These are phyloP conservation scores for Colletotrichum truncatum DNA, from an alignment of 2,329 filamentous ascomycete genomes.

Conservation along the genomic window DNA sequence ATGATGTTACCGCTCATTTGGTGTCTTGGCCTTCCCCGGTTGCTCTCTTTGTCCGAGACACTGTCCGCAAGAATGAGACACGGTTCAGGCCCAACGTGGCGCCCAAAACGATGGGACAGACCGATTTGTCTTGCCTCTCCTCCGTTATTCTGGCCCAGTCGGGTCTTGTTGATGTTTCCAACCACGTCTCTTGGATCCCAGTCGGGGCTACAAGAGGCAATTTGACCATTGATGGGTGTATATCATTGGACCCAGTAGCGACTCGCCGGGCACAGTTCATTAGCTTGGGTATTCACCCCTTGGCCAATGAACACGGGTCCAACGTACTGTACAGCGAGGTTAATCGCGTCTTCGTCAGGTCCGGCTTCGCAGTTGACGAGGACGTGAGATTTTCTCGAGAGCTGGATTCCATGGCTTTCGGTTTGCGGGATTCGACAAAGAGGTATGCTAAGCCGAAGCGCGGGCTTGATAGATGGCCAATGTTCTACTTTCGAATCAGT, in stretches of 20 bases:
- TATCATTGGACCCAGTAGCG: conserved; percentile 76
- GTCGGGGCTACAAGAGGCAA: conserved; percentile 72
- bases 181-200: conserved; percentile 71
- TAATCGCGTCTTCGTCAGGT: conserved; percentile 80
- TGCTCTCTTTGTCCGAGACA: conserved; percentile 67
- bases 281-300: conserved; percentile 76
- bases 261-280: conserved; percentile 83
- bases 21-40: conserved; percentile 72
- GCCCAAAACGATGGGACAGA: not conserved
- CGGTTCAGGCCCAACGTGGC: conserved; percentile 41
- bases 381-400: conserved; percentile 44
- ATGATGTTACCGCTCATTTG: conserved; percentile 69
- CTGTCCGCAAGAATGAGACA: conserved; percentile 44
- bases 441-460: conserved; percentile 66
- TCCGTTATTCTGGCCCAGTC: conserved; percentile 71
- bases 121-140: not conserved
- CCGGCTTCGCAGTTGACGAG: conserved; percentile 77
- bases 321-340: conserved; percentile 80
- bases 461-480: conserved; percentile 83
- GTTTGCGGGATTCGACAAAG: conserved; percentile 49
- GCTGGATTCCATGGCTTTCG: conserved; percentile 49
- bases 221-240: conserved; percentile 73
- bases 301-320: conserved; percentile 63
- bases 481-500: conserved; percentile 82
- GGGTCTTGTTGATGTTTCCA: conserved; percentile 64